A percentile compares a stretch with the other conserved stretches of the same genome.
phyloP scores from a whole-genome alignment of 768 basidiomycete species.

The Pleurotus eryngii region DNA sequence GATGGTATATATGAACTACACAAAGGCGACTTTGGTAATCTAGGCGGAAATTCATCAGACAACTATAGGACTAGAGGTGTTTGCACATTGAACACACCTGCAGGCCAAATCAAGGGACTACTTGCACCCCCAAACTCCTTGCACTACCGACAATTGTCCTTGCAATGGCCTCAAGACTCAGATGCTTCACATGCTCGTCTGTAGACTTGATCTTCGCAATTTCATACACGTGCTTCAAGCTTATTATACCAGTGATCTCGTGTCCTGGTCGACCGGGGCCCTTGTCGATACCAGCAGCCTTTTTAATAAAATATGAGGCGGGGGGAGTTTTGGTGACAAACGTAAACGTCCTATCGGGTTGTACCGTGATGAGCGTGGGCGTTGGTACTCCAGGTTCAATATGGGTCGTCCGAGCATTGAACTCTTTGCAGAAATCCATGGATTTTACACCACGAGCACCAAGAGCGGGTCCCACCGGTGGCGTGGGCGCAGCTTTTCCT shows the following conservation, averaged over 20 bases:
- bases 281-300: conserved; percentile 86
- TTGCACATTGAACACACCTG: background rate
- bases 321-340: conserved; percentile 93
- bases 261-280: conserved; percentile 82
- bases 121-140: conserved; percentile 83
- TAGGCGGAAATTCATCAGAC: background rate
- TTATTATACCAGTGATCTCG: conserved; percentile 77
- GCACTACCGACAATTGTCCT: conserved; percentile 88
- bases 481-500: conserved; percentile 93
- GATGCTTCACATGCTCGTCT: conserved; percentile 85
- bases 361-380: conserved; percentile 90
- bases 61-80: background rate
- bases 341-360: conserved; percentile 92
- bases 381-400: conserved; percentile 81
- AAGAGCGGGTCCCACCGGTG: conserved; percentile 94
- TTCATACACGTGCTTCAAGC: conserved; percentile 97
- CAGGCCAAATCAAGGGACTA: conserved; percentile 65
- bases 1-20: background rate
- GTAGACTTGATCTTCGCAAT: conserved; percentile 95
- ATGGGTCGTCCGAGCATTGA: conserved; percentile 95
- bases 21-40: background rate
- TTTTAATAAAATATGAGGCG: conserved; percentile 85
- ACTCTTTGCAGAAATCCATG: conserved; percentile 99
- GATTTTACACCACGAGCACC: conserved; percentile 98
- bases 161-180: conserved; percentile 84